Evolutionary conservation across 1,284 basidiomycete species (phyloP), one percentile per base, ranked within the genome.

Genomic region (Ganoderma multipileum): DNA sequence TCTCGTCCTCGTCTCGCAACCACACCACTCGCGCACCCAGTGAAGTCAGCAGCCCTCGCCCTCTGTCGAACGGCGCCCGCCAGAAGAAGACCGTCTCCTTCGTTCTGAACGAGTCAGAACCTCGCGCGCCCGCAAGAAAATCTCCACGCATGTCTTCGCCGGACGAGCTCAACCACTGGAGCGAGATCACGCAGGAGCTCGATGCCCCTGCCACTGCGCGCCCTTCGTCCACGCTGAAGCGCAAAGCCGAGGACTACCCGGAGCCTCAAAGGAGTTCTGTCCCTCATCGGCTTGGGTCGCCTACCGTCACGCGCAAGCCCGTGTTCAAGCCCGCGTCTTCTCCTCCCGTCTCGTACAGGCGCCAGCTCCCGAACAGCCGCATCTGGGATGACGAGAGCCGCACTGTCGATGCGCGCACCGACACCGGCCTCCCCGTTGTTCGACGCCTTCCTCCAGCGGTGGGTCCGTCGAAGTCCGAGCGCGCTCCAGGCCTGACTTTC

Each of bases 71-170:
- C 57, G n/a, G 36, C 23, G 2, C 26, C 26, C 23, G 42, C 7
- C 23, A 18, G 66, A 72, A 70, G 64, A 72, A 72, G 68, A 66
- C 62, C 0, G 71, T 72, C 18, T 66, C 64, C 5, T 72, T 72
- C 62, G 71, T 64, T 12, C 55, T 54, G 52, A 58, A 66, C 16
- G 33, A 59, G 38, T 14, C 58, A 1, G 36, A 26, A 12, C 38
- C 14, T 11, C 38, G 20, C 36, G 20, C n/a, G n/a, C 38, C 57
- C 8, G 18, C 57, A 1, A n/a, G 20, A n/a, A 63, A 62, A 23
- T 54, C 23, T 14, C 3, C 23, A 26, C 47, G 23, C 9, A 8
- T 4, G 7, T 50, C 23, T 8, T 26, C 47, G 28, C 16, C 54
- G 3, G 54, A 6, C 30, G 54, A 30, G 33, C 7, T 33, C 9